Evolutionary conservation across 805 yeast genomes (phyloP).

Genomic region (Kodamaea fukazawae): DNA sequence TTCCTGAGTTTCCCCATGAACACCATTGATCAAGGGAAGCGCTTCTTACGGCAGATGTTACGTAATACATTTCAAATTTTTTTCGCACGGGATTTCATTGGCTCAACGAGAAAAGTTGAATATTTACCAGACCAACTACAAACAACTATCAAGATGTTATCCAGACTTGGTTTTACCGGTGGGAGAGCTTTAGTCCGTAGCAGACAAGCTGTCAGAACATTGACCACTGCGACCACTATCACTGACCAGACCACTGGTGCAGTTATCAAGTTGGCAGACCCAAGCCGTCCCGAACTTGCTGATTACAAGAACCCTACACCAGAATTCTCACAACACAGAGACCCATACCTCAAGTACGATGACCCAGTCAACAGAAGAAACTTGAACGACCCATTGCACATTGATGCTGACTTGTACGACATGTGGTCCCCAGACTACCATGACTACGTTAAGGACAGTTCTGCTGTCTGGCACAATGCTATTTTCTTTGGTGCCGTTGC

Average conservation of each 20-base stretch:
- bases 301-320: conserved; percentile 65
- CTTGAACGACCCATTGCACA: conserved; percentile 66
- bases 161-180: conserved; percentile 26
- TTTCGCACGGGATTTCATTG: conserved; percentile 13
- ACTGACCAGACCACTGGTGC: conserved; percentile 41
- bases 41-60: conserved; percentile 5
- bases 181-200: conserved; percentile 12
- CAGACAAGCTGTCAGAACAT: conserved; percentile 13
- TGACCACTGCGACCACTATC: conserved; percentile 37
- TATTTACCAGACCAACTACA: too few relatives aligned
- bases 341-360: conserved; percentile 72
- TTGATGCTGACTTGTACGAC: conserved; percentile 70
- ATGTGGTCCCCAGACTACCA: conserved; percentile 85
- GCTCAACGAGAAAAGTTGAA: conserved; percentile 10
- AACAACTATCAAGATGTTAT: conserved; percentile 20
- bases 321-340: conserved; percentile 60
- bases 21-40: too few relatives aligned
- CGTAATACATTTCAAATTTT: conserved; percentile 1
- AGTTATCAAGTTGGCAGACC: conserved; percentile 40
- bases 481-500: conserved; percentile 42
- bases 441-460: conserved; percentile 54
- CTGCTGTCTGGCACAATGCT: conserved; percentile 59
- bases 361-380: conserved; percentile 82
- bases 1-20: too few relatives aligned
- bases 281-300: conserved; percentile 41